Evolutionary conservation across 495 filamentous ascomycete genomes (phyloP), one percentile per base, ranked within the genome.

Genomic region (Staphylotrichum longicolle): DNA sequence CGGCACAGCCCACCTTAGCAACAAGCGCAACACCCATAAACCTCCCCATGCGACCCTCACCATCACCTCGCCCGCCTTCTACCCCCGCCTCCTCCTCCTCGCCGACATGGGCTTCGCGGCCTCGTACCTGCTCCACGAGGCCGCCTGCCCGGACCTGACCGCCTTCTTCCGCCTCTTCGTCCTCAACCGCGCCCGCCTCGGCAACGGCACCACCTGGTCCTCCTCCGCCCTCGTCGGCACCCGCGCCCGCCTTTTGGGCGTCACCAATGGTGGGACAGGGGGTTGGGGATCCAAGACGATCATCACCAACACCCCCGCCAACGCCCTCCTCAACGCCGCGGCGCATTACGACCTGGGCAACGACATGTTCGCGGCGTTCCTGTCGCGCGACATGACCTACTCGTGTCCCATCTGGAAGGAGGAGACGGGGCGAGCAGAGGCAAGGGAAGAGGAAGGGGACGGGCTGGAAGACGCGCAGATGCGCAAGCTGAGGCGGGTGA

Each of bases 331-430:
- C 54, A 88, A 90, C 63, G 81, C 87, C 49, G 76, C 79, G 2
- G 83, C 85, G n/a, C 88, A 91, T 60, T 90, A 90, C 64, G 87
- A 91, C 69, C 88, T 89, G 58, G 85, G 83, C 64, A 90, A 91
- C 69, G 80, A 83, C 32, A 85, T 90, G 78, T 90, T 91, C 63
- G 79, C 85, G 7, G 84, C 86, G 3, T 90, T 90, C 57, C 76
- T 91, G 32, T 89, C 87, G 1, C 72, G 79, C 4, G 88, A 90
- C 62, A 88, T 91, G 86, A 90, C 87, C 10, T 91, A 90, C 66
- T 88, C 85, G 3, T 89, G 88, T 63, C 85, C 86, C 0, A 87
- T 90, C 53, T 90, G 87, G 86, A 75, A 75, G 33, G 71, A 73
- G 3, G 71, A 73, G 3, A 41, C 41, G 14, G n/a, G 35, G 0